phyloP scores from a whole-genome alignment of 2,329 filamentous ascomycete genomes.

The Penicillium corylophilum region DNA sequence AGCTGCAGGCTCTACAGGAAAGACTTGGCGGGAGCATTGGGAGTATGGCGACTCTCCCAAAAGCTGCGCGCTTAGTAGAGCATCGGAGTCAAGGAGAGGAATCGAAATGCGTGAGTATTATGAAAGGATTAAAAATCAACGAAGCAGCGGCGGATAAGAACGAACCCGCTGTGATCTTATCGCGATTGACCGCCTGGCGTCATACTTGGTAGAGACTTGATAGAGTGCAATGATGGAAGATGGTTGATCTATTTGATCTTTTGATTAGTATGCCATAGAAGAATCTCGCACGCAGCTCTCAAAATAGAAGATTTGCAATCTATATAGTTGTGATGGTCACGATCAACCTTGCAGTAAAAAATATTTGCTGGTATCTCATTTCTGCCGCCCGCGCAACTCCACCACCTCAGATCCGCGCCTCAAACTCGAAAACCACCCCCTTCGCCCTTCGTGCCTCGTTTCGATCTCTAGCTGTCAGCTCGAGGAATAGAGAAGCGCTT shows the following conservation, averaged over 20 bases:
- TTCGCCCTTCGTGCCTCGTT: neutral
- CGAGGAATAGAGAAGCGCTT: constrained; percentile 7
- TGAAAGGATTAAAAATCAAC: constrained; percentile 8
- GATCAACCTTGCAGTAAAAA: neutral
- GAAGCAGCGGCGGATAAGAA: constrained; percentile 16
- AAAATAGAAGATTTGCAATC: neutral
- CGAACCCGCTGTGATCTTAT: constrained; percentile 19
- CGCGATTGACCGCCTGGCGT: constrained; percentile 24
- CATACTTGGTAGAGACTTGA: constrained; percentile 6
- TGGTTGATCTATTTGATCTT: neutral
- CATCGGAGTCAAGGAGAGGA: constrained; percentile 6
- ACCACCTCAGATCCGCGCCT: neutral
- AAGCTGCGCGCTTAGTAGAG: constrained; percentile 2
- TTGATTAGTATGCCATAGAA: too few relatives aligned
- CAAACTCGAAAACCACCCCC: neutral
- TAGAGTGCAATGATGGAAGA: neutral
- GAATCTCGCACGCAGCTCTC: neutral
- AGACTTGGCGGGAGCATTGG: constrained; percentile 34
- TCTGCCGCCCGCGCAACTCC: constrained; percentile 19
- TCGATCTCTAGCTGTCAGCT: neutral
- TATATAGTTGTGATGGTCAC: neutral
- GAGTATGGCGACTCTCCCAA: constrained; percentile 20
- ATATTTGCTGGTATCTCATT: constrained; percentile 14
- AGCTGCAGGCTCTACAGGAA: constrained; percentile 33
- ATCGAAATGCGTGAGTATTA: neutral